Evolutionary conservation across 176 grass and related monocot genomes (phyloP), one percentile per base, ranked within the genome.

Genomic region (Cymbopogon citratus): DNA sequence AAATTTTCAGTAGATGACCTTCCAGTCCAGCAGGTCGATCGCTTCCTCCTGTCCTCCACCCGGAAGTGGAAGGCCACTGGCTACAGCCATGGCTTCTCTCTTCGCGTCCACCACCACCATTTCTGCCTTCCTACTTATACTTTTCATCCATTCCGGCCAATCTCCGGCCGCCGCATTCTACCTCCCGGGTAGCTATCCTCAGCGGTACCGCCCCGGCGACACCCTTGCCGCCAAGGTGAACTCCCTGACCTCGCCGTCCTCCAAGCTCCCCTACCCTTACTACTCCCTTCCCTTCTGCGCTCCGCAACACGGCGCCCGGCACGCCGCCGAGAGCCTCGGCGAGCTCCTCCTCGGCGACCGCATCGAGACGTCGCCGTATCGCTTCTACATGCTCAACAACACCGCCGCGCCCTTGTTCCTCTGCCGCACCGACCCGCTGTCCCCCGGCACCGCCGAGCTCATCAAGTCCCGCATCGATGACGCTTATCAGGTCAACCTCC

Each of bases 311-410:
- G 92, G 89, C 67, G 79, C 84, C 68, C 70, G 39, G 31, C 83
- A 79, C 13, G 81, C 83, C 51, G 89, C 92, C 34, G 86, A 94
- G 86, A 91, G 78, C 83, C 92, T 87, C 11, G 86, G 92, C 43
- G 92, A 94, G 86, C 88, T 94, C 34, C 92, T 91, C 80, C 84
- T 94, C 66, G 88, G 92, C 18, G 92, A 91, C 68, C 86, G 86
- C 73, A 94, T 94, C 83, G 83, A 91, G 72, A 91, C 84, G 18
- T 94, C 92, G 15, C 89, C 92, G 0, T 94, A 94, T 66, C 80
- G 56, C 52, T 91, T 94, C 68, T 79, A 78, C 60, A 91, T 91
- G 92, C 86, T 88, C 72, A 56, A 43, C 33, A 87, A 84, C 76
- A 75, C 68, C 41, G 26, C 35, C 26, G 2, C 9, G 56, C 19